phyloP scores from a whole-genome alignment of 2,329 filamentous ascomycete species.

The Cladorrhinum sp. region DNA sequence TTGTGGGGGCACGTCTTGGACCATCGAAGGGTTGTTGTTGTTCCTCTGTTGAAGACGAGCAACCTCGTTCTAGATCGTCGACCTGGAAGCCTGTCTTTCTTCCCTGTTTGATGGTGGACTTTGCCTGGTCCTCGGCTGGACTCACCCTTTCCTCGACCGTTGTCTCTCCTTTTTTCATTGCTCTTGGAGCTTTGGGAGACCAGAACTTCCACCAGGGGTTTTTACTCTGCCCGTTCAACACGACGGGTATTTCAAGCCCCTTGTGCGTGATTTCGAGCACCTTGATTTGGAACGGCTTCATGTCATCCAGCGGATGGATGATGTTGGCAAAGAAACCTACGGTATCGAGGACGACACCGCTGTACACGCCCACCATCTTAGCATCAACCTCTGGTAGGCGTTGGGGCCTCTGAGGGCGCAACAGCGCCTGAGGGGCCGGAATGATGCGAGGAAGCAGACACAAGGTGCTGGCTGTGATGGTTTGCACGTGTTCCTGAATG shows the following conservation, averaged over 20 bases:
- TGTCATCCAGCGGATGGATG: constrained; percentile 52
- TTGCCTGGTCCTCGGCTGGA: neutral
- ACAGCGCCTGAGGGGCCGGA: constrained; percentile 60
- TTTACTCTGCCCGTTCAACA: neutral
- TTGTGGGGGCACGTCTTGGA: constrained; percentile 34
- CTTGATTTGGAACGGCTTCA: constrained; percentile 47
- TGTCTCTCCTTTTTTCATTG: neutral
- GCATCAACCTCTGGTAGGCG: constrained; percentile 55
- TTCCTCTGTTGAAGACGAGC: neutral
- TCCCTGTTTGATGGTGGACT: neutral
- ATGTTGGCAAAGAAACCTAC: constrained; percentile 63
- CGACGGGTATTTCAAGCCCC: constrained; percentile 19
- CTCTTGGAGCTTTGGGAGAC: neutral
- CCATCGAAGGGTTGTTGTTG: constrained; percentile 11
- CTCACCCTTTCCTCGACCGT: neutral
- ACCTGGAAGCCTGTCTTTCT: neutral
- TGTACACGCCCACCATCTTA: constrained; percentile 57
- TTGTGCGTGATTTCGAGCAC: constrained; percentile 49
- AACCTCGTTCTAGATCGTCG: constrained; percentile 4
- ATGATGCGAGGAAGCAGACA: constrained; percentile 59
- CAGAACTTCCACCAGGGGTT: constrained; percentile 1
- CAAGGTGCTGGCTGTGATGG: constrained; percentile 56
- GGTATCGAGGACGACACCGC: constrained; percentile 51
- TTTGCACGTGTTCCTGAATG: constrained; percentile 56
- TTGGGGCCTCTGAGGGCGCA: constrained; percentile 53